Evolutionary conservation across 768 basidiomycete species (phyloP), one percentile per base, ranked within the genome.

Genomic region (Rubroboletus satanas): DNA sequence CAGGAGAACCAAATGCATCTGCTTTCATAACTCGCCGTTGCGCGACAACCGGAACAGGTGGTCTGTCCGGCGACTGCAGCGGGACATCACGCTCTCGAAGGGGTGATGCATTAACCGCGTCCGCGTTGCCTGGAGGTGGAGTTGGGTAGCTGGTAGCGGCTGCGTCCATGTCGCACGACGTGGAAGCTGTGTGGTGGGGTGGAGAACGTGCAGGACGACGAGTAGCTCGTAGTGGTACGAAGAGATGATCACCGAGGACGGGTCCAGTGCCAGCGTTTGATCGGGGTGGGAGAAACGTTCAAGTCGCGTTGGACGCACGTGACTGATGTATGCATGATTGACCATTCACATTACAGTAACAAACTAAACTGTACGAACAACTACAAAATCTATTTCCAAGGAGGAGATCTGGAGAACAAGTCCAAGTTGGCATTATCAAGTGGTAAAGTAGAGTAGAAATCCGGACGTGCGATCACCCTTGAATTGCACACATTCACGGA

Each of bases 31-130:
- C 66, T 54, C 56, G 59, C n/a, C 66, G 60, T 58, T 65, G 68
- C 57, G 69, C 62, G 26, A 67, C 58, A 45, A 72, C 61, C 7
- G 75, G 66, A 23, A 71, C 62, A 56, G 77, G 75, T 52, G 71
- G 73, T 59, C 79, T 79, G 68, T 82, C 81, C 35, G 81, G 81
- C 7, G 83, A 80, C 54, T 71, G 77, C 18, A 79, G 62, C 32
- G 80, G 77, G 10, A 79, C 81, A 66, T 81, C 79, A 64, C 79
- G 76, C 28, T 79, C 68, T 60, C 73, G 73, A 14, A 79, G 75
- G 26, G 73, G 64, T 44, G 75, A 71, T 12, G 75, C 74, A 56
- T 79, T 73, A 62, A 68, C 76, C 28, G 65, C 70, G 62, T 81
- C 77, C 52, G 62, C 71, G 63, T 76, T 48, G 29, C 12, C 75